These are phyloP conservation scores for Colletotrichum abscissum DNA, from an alignment of 2,329 filamentous ascomycete species.

Conservation along the genomic window DNA sequence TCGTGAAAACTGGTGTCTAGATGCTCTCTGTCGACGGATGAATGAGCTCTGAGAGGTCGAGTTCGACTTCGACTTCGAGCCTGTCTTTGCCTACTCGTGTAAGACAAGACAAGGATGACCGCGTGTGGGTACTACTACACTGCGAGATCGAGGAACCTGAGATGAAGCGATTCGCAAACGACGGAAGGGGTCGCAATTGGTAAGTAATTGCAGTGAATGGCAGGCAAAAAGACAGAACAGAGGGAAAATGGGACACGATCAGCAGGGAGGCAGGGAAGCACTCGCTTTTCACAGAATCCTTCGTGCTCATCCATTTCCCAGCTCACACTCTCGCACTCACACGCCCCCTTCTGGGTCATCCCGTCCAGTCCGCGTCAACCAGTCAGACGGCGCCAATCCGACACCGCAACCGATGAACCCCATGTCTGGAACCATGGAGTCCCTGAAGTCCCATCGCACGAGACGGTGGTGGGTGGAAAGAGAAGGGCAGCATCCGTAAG, in stretches of 20 bases:
- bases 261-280: neutral
- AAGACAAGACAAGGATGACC: neutral
- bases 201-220: no score
- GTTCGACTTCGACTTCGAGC: neutral
- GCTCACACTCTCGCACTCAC: neutral
- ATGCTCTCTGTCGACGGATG: no score
- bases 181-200: neutral
- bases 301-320: neutral
- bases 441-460: neutral
- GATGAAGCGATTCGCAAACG: neutral
- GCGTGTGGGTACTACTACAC: no score
- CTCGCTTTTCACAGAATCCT: neutral
- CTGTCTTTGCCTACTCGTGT: neutral
- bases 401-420: neutral
- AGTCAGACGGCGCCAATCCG: neutral
- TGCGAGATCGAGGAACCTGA: neutral
- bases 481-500: neutral
- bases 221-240: neutral
- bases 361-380: neutral
- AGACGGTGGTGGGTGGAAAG: neutral
- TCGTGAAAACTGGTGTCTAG: neutral
- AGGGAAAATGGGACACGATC: neutral
- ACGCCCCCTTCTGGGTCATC: neutral
- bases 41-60: neutral
- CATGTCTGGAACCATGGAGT: neutral